Evolutionary conservation across 1,284 basidiomycete species (phyloP).

Genomic region (Marasmius oreades): DNA sequence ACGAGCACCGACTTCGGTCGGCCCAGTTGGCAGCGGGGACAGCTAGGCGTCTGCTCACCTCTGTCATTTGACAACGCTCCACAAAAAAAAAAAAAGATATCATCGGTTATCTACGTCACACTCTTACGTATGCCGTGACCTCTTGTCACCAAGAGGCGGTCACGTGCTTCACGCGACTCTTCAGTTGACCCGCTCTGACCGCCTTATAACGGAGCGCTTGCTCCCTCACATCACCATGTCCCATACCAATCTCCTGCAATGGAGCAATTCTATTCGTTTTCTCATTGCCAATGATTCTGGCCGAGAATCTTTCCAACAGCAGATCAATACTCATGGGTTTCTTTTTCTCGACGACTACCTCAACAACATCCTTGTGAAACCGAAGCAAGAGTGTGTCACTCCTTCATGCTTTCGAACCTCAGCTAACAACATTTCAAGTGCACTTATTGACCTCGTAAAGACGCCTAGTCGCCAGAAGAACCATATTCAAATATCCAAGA

Average conservation of each 20-base stretch:
- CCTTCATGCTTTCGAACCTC: not conserved
- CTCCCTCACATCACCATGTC: constrained; percentile 26
- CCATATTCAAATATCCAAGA: constrained; percentile 46
- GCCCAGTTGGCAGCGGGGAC: too few relatives aligned
- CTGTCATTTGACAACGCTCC: too few relatives aligned
- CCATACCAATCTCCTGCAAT: constrained; percentile 45
- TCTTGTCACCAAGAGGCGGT: not conserved
- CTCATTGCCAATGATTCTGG: constrained; percentile 71
- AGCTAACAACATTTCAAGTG: constrained; percentile 33
- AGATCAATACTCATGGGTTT: constrained; percentile 71
- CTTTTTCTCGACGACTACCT: constrained; percentile 76
- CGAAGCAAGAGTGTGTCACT: constrained; percentile 55
- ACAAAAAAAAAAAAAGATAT: too few relatives aligned
- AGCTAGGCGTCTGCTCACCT: too few relatives aligned
- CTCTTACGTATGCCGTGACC: too few relatives aligned
- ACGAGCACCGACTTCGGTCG: too few relatives aligned
- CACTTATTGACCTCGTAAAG: constrained; percentile 77
- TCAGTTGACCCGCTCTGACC: too few relatives aligned
- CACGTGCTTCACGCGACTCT: not conserved
- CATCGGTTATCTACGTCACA: too few relatives aligned
- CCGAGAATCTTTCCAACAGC: constrained; percentile 62
- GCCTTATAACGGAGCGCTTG: not conserved
- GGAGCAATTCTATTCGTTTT: constrained; percentile 63
- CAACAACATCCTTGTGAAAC: constrained; percentile 62
- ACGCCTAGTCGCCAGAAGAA: constrained; percentile 72